These are phyloP conservation scores for Talaromyces sp. DNA, from an alignment of 2,329 filamentous ascomycete genomes.

Conservation along the genomic window DNA sequence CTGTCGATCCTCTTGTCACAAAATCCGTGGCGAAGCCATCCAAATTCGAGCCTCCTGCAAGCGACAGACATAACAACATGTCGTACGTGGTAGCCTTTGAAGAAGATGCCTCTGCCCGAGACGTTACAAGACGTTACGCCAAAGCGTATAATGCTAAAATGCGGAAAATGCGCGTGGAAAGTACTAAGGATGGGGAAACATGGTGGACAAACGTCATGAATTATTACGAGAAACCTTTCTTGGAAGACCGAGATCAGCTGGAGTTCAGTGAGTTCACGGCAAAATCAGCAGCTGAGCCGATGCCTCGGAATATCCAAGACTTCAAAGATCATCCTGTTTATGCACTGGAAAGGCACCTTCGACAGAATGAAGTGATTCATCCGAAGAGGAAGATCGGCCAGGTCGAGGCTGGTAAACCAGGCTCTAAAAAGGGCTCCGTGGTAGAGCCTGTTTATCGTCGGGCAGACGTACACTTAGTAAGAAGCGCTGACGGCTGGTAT, in stretches of 20 bases:
- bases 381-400: slow-evolving; percentile 74
- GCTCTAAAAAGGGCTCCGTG: slow-evolving; percentile 51
- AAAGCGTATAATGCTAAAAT: slow-evolving; percentile 92
- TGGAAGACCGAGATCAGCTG: slow-evolving; percentile 72
- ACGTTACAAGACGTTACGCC: slow-evolving; percentile 84
- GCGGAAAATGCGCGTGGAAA: slow-evolving; percentile 74
- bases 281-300: slow-evolving; percentile 71
- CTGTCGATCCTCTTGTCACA: slow-evolving; percentile 82
- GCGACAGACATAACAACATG: slow-evolving; percentile 72
- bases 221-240: slow-evolving; percentile 44
- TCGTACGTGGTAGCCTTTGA: slow-evolving; percentile 85
- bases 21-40: slow-evolving; percentile 71
- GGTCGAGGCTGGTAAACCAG: slow-evolving; percentile 56
- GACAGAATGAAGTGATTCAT: slow-evolving; percentile 76
- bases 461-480: slow-evolving; percentile 73
- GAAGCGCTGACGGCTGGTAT: slow-evolving; percentile 87
- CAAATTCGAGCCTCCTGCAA: slow-evolving; percentile 78
- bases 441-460: slow-evolving; percentile 81
- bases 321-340: slow-evolving; percentile 84
- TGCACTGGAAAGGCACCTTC: slow-evolving; percentile 80
- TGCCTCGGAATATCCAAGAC: slow-evolving; percentile 82
- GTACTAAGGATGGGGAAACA: slow-evolving; percentile 52
- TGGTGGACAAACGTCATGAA: slow-evolving; percentile 56
- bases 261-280: slow-evolving; percentile 75
- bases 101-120: slow-evolving; percentile 71